A percentile compares a stretch with the other conserved stretches of the same genome.
Conservation (phyloP, 2,329 filamentous ascomycete genomes). For the Huntiella moniliformis region DNA sequence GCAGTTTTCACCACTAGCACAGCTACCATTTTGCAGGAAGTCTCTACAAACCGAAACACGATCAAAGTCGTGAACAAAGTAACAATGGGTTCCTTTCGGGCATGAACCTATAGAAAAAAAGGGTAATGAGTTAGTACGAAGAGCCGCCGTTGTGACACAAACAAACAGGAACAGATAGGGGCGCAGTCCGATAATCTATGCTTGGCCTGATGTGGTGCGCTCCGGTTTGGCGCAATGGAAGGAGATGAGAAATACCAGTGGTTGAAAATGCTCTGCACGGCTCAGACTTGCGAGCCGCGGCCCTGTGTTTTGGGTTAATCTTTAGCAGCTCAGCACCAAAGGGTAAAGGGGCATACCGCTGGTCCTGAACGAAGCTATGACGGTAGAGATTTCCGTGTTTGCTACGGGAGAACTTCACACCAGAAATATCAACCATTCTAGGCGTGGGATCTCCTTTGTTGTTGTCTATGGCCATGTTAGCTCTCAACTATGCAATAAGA, state of each 20-base stretch:
- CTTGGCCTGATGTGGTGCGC: not conserved
- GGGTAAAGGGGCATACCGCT: constrained; percentile 40
- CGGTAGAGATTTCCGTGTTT: constrained; percentile 77
- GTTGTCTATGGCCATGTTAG: constrained; percentile 27
- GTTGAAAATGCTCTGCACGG: constrained; percentile 55
- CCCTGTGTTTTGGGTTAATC: constrained; percentile 20
- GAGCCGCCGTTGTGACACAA: not conserved
- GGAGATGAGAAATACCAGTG: constrained; percentile 42
- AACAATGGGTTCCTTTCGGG: constrained; percentile 60
- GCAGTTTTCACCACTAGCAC: constrained; percentile 59
- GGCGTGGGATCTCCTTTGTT: constrained; percentile 41
- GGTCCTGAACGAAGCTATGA: constrained; percentile 53
- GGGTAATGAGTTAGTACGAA: constrained; percentile 23
- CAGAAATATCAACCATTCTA: constrained; percentile 52
- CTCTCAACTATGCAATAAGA: constrained; percentile 28
- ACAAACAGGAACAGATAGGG: not conserved
- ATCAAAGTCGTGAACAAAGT: constrained; percentile 62
- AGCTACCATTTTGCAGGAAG: constrained; percentile 62
- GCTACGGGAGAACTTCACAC: constrained; percentile 67
- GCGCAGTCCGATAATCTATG: not conserved
- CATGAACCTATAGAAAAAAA: constrained; percentile 51
- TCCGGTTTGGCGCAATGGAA: not conserved
- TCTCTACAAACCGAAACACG: constrained; percentile 86
- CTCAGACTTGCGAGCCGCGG: constrained; percentile 49
- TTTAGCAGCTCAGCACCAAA: constrained; percentile 21